Evolutionary conservation across 306 rosid species (phyloP).

Genomic region (Vachellia pachyceras): DNA sequence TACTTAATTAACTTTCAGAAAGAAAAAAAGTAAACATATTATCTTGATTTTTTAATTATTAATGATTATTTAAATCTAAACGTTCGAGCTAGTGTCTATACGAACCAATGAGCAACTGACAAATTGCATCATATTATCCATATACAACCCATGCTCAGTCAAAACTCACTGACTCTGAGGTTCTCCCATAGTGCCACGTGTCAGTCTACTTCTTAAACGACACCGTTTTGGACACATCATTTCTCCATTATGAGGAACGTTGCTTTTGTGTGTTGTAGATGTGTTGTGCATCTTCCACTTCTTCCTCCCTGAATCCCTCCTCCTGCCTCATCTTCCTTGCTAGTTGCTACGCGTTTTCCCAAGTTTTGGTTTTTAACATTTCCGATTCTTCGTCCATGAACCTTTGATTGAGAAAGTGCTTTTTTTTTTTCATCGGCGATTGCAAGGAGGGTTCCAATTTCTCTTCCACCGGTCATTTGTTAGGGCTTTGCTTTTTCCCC

Average conservation of each 20-base stretch:
- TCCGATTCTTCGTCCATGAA: neutral
- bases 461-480: conserved; percentile 22
- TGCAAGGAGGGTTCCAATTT: conserved; percentile 24
- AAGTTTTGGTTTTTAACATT: neutral
- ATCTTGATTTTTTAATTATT: neutral
- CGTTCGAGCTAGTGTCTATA: neutral
- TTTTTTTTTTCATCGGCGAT: conserved; percentile 15
- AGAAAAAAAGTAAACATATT: neutral
- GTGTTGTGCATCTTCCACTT: neutral
- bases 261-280: neutral
- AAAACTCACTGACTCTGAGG: neutral
- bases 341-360: neutral
- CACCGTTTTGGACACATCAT: conserved; percentile 1
- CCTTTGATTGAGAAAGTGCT: neutral
- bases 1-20: too few relatives aligned
- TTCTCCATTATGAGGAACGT: conserved; percentile 2
- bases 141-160: neutral
- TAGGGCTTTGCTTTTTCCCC: conserved; percentile 33
- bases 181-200: neutral
- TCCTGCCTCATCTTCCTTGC: neutral
- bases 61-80: neutral
- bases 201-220: neutral
- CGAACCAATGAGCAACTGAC: neutral
- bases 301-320: neutral
- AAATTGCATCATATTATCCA: neutral